Conservation (phyloP, 129 eudicot genomes). For the Glebionis coronaria region DNA sequence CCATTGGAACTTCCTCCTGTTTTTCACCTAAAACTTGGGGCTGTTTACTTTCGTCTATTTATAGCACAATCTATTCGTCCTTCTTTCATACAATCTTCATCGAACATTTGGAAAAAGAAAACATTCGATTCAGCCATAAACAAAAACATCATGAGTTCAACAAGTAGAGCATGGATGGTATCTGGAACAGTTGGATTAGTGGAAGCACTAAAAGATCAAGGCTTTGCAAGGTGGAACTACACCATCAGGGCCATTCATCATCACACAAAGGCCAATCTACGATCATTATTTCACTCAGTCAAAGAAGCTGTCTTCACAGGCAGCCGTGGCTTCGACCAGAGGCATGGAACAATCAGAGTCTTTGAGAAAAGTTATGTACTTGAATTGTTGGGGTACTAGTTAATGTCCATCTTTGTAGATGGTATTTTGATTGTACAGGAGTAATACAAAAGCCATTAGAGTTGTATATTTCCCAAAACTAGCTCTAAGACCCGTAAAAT, state of each 20-base stretch:
- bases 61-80: not conserved
- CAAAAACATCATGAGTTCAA: constrained; percentile 22
- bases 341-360: constrained; percentile 26
- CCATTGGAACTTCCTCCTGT: not conserved
- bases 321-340: constrained; percentile 18
- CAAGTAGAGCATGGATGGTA: constrained; percentile 43
- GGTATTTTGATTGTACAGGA: no score
- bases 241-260: constrained; percentile 46
- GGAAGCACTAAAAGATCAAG: constrained; percentile 61
- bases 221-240: constrained; percentile 62
- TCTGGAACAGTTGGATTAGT: constrained; percentile 49
- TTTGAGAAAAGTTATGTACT: constrained; percentile 42
- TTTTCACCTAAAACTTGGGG: not conserved
- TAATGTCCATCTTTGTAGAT: not conserved
- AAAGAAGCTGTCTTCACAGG: constrained; percentile 25
- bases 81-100: not conserved
- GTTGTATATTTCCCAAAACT: no score
- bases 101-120: no score
- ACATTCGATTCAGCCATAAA: not conserved
- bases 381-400: constrained; percentile 37
- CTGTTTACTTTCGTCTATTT: not conserved
- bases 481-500: no score
- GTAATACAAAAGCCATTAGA: no score
- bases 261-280: constrained; percentile 41
- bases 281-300: constrained; percentile 39